Conservation (phyloP, 768 basidiomycete species). For the Phanerochaete carnosa region DNA sequence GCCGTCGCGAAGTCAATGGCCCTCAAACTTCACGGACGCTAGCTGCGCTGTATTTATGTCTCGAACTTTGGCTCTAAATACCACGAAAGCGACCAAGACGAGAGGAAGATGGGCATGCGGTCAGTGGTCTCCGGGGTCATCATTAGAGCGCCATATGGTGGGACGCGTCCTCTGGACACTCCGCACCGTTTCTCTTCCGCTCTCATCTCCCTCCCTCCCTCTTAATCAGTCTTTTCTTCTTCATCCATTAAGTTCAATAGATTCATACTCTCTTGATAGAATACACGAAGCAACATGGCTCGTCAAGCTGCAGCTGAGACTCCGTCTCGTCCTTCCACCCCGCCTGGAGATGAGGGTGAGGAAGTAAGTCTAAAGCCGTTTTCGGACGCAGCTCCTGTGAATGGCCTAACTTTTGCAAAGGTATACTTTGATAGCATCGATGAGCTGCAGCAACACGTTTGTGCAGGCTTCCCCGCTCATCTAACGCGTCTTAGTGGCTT, state of each 20-base stretch:
- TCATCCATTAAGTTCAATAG: not conserved
- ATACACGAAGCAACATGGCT: conserved; percentile 16
- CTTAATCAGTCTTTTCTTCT: not conserved
- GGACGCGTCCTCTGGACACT: not conserved
- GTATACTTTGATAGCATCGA: conserved; percentile 77
- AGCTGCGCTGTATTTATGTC: too few relatives aligned
- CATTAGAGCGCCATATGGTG: not conserved
- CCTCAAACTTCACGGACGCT: too few relatives aligned
- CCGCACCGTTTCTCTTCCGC: not conserved
- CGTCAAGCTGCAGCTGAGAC: conserved; percentile 47
- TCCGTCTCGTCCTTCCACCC: conserved; percentile 48
- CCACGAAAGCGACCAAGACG: too few relatives aligned
- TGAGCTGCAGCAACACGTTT: conserved; percentile 78
- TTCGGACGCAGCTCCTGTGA: conserved; percentile 1
- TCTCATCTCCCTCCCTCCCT: not conserved
- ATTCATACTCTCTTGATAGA: too few relatives aligned
- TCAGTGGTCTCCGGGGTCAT: conserved; percentile 2
- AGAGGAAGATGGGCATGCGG: not conserved
- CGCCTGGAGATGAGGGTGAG: conserved; percentile 35
- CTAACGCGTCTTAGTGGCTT: conserved; percentile 3
- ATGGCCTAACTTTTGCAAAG: not conserved
- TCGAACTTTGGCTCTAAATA: too few relatives aligned
- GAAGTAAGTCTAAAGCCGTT: conserved; percentile 33
- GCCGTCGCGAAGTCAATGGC: too few relatives aligned
- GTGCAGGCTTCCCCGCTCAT: conserved; percentile 9